Conservation (phyloP, 306 rosid species). For the Glycine soja region DNA sequence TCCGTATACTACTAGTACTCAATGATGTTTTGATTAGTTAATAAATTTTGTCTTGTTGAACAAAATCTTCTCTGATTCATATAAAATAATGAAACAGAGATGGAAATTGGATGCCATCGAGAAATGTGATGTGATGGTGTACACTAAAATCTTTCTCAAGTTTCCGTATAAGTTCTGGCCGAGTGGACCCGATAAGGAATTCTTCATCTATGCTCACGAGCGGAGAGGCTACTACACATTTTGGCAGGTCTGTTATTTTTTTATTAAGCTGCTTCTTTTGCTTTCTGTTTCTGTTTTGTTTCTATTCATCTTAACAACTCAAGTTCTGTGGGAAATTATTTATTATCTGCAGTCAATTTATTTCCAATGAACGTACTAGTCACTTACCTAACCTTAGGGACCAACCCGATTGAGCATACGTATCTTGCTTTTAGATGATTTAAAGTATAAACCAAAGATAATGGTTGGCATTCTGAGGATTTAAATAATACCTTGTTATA, state of each 20-base stretch:
- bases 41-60: conserved; percentile 21
- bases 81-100: conserved; percentile 62
- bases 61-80: conserved; percentile 34
- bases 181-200: conserved; percentile 90
- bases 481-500: conserved; percentile 42
- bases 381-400: conserved; percentile 48
- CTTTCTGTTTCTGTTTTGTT: conserved; percentile 24
- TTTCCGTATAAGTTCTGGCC: conserved; percentile 94
- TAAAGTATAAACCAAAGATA: conserved; percentile 35
- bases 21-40: conserved; percentile 20
- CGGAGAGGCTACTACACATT: conserved; percentile 95
- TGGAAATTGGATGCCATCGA: conserved; percentile 92
- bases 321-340: too few species aligned
- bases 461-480: conserved; percentile 43
- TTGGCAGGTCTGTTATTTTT: conserved; percentile 86
- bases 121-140: conserved; percentile 89
- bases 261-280: conserved; percentile 7
- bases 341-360: conserved; percentile 17
- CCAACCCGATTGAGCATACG: conserved; percentile 17
- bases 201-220: conserved; percentile 97
- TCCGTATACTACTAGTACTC: conserved; percentile 38
- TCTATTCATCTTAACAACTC: background rate
- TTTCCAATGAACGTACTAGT: conserved; percentile 32
- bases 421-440: conserved; percentile 39
- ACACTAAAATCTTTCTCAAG: conserved; percentile 95